Evolutionary conservation across 768 basidiomycete genomes (phyloP).

Genomic region (Trametes gibbosa): DNA sequence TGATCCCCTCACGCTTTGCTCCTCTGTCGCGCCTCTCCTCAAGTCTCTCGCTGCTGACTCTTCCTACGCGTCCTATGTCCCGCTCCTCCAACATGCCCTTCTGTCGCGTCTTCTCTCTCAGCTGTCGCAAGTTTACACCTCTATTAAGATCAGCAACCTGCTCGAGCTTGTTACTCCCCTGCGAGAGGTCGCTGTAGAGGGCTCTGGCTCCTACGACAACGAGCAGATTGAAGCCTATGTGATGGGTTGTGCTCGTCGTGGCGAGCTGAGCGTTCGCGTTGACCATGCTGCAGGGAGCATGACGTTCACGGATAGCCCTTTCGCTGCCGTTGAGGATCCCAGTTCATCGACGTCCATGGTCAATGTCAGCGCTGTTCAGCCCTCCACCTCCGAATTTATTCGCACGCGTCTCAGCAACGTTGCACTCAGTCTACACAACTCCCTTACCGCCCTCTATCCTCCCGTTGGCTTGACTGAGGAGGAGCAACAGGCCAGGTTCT

Average conservation of each 20-base stretch:
- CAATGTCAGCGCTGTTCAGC: constrained; percentile 54
- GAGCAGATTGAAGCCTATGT: constrained; percentile 87
- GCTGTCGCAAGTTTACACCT: constrained; percentile 89
- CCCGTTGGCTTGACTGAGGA: constrained; percentile 45
- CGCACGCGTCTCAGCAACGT: constrained; percentile 76
- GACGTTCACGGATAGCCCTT: constrained; percentile 79
- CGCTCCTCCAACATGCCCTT: constrained; percentile 87
- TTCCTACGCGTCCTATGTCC: constrained; percentile 77
- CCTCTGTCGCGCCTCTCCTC: constrained; percentile 76
- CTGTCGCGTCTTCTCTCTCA: constrained; percentile 89
- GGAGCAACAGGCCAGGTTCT: constrained; percentile 57
- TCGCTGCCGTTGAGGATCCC: constrained; percentile 41
- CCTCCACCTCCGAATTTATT: constrained; percentile 67
- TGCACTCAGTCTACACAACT: constrained; percentile 68
- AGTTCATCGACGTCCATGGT: constrained; percentile 33
- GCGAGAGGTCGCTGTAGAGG: constrained; percentile 48
- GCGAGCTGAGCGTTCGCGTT: constrained; percentile 81
- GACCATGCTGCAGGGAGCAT: constrained; percentile 88
- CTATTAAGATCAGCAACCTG: constrained; percentile 76
- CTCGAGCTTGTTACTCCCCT: constrained; percentile 78
- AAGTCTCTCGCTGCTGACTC: constrained; percentile 50
- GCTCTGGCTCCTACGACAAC: constrained; percentile 53
- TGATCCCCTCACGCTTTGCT: constrained; percentile 85
- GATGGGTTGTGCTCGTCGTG: constrained; percentile 86
- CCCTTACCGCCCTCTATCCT: constrained; percentile 56